Base-by-base conservation (phyloP, 805 yeast species). In the Candida tammaniensis region DNA sequence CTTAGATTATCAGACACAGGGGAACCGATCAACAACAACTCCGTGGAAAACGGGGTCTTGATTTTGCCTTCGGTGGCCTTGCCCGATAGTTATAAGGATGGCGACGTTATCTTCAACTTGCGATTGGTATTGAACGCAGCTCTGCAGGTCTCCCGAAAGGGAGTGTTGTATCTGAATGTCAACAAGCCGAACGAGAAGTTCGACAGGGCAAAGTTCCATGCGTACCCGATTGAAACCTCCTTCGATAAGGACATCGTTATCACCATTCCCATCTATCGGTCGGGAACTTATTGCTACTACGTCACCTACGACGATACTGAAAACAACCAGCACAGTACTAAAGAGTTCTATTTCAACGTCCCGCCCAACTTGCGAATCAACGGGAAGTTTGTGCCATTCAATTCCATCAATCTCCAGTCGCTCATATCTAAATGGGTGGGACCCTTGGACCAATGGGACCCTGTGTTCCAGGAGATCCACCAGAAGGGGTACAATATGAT, bases 351-450 rank as follows among this genome's bases (percentile, higher is more conserved):
- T 56, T 86, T 91, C 57, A 81, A 78, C 19, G 95, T 83, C 9
- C 87, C 89, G 1, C 94, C 96, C 3, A 76, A 80, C 10, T 69
- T 91, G 38, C 62, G 65, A 27, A 64, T 86, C 36, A 69, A 73
- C 30, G 77, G 64, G 27, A 54, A 68, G 12, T 78, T 70, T 45
- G 48, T 89, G 19, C 82, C 91, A 1, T 72, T 89, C 51, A 86
- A 89, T 51, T 73, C 89, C 7, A 73, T 91, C 42, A 82, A 86
- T 30, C 66, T 91, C 53, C 93, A 89, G 57, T 77, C 95, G 1
- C 80, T 93, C 25, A 76, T 91, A 4, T 86, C 96, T 24, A 91
- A 91, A 62, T 87, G 96, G 91, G 76, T 89, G 62, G 96, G 97
- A 2, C 72, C 76, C 2, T 54, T 70, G 21, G 54, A 56, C 2